A percentile compares a stretch with the other conserved stretches of the same genome.
These are phyloP conservation scores for Candida nitratophila DNA, from an alignment of 805 yeast species.

Conservation along the genomic window DNA sequence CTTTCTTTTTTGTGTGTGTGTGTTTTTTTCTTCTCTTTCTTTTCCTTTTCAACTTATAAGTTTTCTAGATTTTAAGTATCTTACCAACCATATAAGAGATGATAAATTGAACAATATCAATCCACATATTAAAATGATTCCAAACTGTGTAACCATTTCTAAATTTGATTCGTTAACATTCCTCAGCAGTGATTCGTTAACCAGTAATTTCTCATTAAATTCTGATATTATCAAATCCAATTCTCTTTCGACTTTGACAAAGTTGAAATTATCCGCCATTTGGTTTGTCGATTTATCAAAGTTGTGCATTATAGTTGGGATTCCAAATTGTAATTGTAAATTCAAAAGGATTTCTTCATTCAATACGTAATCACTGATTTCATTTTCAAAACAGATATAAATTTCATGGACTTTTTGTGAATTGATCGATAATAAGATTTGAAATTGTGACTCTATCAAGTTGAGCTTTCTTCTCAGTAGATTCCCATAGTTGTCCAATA, in stretches of 20 bases:
- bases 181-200: conserved; percentile 16
- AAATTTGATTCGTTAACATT: conserved; percentile 21
- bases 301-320: conserved; percentile 15
- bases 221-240: conserved; percentile 11
- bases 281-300: conserved; percentile 14
- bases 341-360: conserved; percentile 9
- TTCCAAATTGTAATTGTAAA: conserved; percentile 18
- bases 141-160: conserved; percentile 9
- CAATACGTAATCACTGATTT: conserved; percentile 23
- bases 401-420: conserved; percentile 10
- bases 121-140: conserved; percentile 8
- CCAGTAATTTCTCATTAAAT: conserved; percentile 7
- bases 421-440: neutral
- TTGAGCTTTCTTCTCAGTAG: conserved; percentile 19
- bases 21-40: neutral
- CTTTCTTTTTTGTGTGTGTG: neutral
- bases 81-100: conserved; percentile 18
- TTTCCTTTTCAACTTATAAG: neutral
- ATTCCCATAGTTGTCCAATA: conserved; percentile 21
- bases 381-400: conserved; percentile 26
- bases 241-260: conserved; percentile 13
- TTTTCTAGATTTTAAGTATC: conserved; percentile 11
- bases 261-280: conserved; percentile 6
- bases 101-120: conserved; percentile 9
- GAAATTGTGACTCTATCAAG: conserved; percentile 6